These are phyloP conservation scores for Danielia oregonensis DNA, from an alignment of 805 yeast species.

Conservation along the genomic window DNA sequence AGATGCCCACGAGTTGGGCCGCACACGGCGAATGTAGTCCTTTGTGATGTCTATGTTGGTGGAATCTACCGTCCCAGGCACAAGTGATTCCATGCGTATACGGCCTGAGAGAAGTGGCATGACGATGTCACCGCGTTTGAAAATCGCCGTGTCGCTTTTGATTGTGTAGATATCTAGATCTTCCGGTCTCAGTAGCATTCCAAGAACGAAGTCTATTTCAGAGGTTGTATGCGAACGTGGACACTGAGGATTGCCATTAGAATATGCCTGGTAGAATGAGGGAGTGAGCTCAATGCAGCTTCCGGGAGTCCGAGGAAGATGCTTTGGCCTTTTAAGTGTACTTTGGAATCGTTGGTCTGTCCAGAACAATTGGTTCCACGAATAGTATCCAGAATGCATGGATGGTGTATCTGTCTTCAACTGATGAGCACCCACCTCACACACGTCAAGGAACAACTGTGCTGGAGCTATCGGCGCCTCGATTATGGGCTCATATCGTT, in stretches of 20 bases:
- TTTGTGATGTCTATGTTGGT: conserved; percentile 29
- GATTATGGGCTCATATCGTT: neutral
- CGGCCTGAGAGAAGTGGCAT: conserved; percentile 41
- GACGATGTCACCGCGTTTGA: conserved; percentile 30
- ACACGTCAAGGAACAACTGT: conserved; percentile 17
- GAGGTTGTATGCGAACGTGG: conserved; percentile 24
- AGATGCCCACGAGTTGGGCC: conserved; percentile 3
- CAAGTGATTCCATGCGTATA: conserved; percentile 44
- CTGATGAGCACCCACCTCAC: conserved; percentile 30
- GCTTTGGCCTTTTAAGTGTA: conserved; percentile 42
- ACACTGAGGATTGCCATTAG: conserved; percentile 28
- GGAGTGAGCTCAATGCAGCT: conserved; percentile 27
- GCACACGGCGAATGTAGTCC: conserved; percentile 16
- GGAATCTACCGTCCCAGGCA: conserved; percentile 37
- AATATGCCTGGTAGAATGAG: conserved; percentile 24
- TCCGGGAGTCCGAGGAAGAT: conserved; percentile 22
- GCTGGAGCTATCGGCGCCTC: conserved; percentile 15
- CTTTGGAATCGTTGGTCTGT: conserved; percentile 38
- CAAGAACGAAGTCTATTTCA: conserved; percentile 26
- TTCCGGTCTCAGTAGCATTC: conserved; percentile 23
- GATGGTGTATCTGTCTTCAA: conserved; percentile 7
- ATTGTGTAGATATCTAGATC: conserved; percentile 22
- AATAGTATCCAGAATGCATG: conserved; percentile 35
- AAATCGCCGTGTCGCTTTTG: conserved; percentile 3
- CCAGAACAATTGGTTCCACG: conserved; percentile 40